Evolutionary conservation across 192 early-diverging fungal species (phyloP), one percentile per base, ranked within the genome.

Genomic region (Spizellomyces punctatus): DNA sequence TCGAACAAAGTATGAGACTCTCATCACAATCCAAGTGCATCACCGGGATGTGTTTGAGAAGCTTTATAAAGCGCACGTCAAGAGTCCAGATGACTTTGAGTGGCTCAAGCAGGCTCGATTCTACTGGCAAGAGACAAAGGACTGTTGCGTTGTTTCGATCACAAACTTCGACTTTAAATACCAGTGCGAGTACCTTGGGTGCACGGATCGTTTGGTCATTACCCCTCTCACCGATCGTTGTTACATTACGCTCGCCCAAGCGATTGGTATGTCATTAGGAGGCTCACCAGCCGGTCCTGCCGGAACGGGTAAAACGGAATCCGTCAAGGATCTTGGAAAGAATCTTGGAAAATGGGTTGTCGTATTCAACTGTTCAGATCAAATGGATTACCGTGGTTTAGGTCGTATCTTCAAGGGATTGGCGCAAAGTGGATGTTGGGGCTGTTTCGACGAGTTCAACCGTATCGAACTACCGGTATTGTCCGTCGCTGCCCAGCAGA

Each of bases 261-360:
- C 87, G 14, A 70, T 89, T 41, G 87, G 87, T 16, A 89, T 89
- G 87, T 88, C 85, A 41, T 66, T 89, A 8, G 87, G 87, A 56
- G 87, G 87, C 19, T 89, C 87, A 6, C 87, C 87, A 10, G 87
- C 87, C 46, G 87, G 86, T 16, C 83, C 82, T 43, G 79, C 80
- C 27, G 83, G 86, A 63, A 88, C 83, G 6, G 87, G 87, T 6
- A 89, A 89, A 58, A 89, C 87, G n/a, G 87, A 89, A 71, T 87
- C 87, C 14, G 78, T 80, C 3, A 89, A 89, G 65, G 87, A 89
- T 79, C 72, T 89, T 21, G 87, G 87, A 14, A 89, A 89, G 72
- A 86, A 86, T 55, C 70, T 89, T 59, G 87, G 82, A 8, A 89
- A 89, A 68, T 89, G 87, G 87, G 87, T 89, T n/a, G 87, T 89